A percentile compares a stretch with the other conserved stretches of the same genome.
These are phyloP conservation scores for Aegilops longissima DNA, from an alignment of 176 grass and related monocot genomes.

Conservation along the genomic window DNA sequence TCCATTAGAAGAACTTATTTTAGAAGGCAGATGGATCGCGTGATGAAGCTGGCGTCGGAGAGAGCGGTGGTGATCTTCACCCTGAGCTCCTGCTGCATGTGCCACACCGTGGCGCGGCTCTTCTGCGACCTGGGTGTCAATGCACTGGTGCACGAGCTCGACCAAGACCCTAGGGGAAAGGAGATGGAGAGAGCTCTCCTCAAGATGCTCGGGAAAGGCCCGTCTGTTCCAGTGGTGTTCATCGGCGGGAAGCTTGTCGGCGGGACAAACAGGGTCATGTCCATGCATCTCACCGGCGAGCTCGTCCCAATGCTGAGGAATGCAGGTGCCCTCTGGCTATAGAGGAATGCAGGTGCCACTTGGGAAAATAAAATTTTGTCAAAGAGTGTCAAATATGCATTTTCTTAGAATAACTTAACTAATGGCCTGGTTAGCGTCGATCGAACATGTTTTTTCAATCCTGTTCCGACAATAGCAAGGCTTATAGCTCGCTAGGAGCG, in stretches of 20 bases:
- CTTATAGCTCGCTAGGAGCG: not conserved
- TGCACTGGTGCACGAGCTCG: constrained; percentile 51
- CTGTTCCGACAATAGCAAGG: not conserved
- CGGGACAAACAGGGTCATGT: constrained; percentile 56
- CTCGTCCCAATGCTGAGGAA: constrained; percentile 49
- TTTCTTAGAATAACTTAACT: not conserved
- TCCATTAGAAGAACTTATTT: too few species aligned
- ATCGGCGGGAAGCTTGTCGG: constrained; percentile 56
- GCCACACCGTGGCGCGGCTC: constrained; percentile 65
- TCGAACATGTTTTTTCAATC: not conserved
- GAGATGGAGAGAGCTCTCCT: constrained; percentile 64
- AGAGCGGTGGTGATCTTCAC: constrained; percentile 79
- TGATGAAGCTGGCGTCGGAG: constrained; percentile 59
- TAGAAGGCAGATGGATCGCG: constrained; percentile 46
- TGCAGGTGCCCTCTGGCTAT: constrained; percentile 55
- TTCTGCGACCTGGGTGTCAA: constrained; percentile 61
- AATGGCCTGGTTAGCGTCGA: not conserved
- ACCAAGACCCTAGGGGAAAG: constrained; percentile 39
- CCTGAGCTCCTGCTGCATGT: constrained; percentile 76
- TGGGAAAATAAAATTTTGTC: not conserved
- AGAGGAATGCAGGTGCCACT: not conserved
- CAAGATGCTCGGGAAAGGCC: constrained; percentile 30
- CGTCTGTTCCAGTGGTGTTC: constrained; percentile 50
- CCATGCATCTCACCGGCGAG: constrained; percentile 51
- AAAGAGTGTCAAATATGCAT: not conserved